These are phyloP conservation scores for Leptomonas pyrrhocoris DNA, from an alignment of 208 protist genomes.

Conservation along the genomic window DNA sequence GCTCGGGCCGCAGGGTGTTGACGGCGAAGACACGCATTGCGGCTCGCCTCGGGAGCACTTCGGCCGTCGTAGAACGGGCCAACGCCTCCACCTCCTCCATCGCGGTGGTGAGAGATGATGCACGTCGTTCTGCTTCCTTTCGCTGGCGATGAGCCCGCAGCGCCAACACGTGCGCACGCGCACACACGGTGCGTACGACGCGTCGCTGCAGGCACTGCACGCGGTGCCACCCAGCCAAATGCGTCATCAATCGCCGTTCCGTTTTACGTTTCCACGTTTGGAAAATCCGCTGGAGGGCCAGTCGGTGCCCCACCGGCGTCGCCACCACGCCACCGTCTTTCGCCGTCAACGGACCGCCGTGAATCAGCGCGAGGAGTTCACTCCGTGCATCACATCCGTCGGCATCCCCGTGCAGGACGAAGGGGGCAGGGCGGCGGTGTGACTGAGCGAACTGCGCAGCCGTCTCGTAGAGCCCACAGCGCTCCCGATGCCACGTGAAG, in stretches of 20 bases:
- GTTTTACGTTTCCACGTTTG: slow-evolving; percentile 44
- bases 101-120: neutral
- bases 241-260: slow-evolving; percentile 40
- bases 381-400: neutral
- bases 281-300: slow-evolving; percentile 27
- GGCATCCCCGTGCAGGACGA: neutral
- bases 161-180: slow-evolving; percentile 14
- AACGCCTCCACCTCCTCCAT: neutral
- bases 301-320: slow-evolving; percentile 25
- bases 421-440: neutral
- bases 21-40: slow-evolving; percentile 12
- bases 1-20: neutral
- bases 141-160: slow-evolving; percentile 18
- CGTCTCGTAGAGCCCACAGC: slow-evolving; percentile 20
- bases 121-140: neutral
- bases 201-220: slow-evolving; percentile 23
- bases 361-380: slow-evolving; percentile 17
- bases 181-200: slow-evolving; percentile 10
- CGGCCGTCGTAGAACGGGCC: neutral
- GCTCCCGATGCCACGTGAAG: slow-evolving; percentile 27
- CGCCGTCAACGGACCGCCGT: slow-evolving; percentile 10
- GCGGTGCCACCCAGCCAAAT: slow-evolving; percentile 39
- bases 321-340: slow-evolving; percentile 6
- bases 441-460: slow-evolving; percentile 19
- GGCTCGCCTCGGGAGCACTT: neutral